Evolutionary conservation across 2,329 filamentous ascomycete species (phyloP).

Genomic region (Phaeophleospora eucalypticola): DNA sequence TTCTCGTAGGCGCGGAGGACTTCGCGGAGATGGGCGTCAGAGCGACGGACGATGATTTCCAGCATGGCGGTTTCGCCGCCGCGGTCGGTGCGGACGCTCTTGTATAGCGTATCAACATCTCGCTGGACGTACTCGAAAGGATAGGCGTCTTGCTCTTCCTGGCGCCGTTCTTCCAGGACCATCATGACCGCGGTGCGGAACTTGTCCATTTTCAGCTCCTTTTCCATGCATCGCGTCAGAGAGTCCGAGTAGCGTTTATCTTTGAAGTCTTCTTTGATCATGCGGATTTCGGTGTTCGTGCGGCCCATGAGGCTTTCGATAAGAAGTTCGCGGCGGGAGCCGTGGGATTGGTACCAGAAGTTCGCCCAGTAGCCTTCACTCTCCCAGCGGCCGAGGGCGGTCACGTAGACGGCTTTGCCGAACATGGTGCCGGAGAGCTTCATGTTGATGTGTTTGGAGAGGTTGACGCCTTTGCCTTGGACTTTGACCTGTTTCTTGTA

Average conservation of each 20-base stretch:
- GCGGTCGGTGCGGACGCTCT: conserved; percentile 64
- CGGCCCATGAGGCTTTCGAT: conserved; percentile 92
- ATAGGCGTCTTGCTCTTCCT: conserved; percentile 69
- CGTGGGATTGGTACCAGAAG: conserved; percentile 91
- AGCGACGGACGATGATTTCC: conserved; percentile 72
- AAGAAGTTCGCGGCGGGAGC: conserved; percentile 77
- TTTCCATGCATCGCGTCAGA: conserved; percentile 79
- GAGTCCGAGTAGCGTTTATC: conserved; percentile 89
- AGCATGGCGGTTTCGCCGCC: conserved; percentile 89
- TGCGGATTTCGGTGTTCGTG: conserved; percentile 77
- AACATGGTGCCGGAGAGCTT: conserved; percentile 64
- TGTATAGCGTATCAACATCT: conserved; percentile 69
- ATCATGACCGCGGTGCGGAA: conserved; percentile 85
- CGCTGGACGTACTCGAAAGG: conserved; percentile 55
- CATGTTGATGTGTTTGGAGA: conserved; percentile 80
- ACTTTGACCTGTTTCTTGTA: conserved; percentile 90
- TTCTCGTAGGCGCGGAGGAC: conserved; percentile 73
- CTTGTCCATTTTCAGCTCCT: conserved; percentile 91
- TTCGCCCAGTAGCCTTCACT: conserved; percentile 97
- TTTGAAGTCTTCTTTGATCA: conserved; percentile 82
- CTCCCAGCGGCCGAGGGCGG: conserved; percentile 85
- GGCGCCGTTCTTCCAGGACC: conserved; percentile 75
- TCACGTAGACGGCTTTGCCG: conserved; percentile 87
- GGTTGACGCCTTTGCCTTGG: conserved; percentile 73
- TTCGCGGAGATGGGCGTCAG: conserved; percentile 76